These are phyloP conservation scores for Papiliotrema terrestris DNA, from an alignment of 1,284 basidiomycete genomes.

Conservation along the genomic window DNA sequence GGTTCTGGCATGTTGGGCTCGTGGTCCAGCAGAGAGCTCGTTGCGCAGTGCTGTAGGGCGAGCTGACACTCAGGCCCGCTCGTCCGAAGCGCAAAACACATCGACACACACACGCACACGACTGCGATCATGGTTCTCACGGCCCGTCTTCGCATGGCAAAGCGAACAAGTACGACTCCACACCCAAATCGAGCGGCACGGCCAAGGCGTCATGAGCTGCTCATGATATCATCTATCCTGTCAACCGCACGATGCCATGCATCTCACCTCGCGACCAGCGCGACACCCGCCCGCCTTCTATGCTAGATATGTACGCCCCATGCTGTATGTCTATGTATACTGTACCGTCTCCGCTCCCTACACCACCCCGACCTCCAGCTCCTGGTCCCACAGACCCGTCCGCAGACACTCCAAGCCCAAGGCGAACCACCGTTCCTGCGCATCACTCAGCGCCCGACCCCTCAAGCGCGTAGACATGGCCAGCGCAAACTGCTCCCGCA, in stretches of 20 bases:
- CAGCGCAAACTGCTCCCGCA: constrained; percentile 64
- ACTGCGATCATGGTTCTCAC: constrained; percentile 16
- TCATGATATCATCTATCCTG: too few relatives aligned
- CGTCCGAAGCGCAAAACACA: constrained; percentile 13
- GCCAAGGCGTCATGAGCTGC: too few relatives aligned
- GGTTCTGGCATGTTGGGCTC: neutral
- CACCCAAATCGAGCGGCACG: too few relatives aligned
- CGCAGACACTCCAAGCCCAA: constrained; percentile 57
- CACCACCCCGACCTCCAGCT: constrained; percentile 19
- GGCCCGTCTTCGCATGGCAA: constrained; percentile 4
- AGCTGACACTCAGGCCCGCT: constrained; percentile 12
- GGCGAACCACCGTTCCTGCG: constrained; percentile 67
- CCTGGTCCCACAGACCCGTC: constrained; percentile 16
- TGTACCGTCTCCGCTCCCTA: neutral
- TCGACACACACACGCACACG: constrained; percentile 21
- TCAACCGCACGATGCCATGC: too few relatives aligned
- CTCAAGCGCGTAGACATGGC: constrained; percentile 61
- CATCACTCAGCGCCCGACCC: constrained; percentile 58
- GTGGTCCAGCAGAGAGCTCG: too few relatives aligned
- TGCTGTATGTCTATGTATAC: neutral
- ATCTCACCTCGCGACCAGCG: too few relatives aligned
- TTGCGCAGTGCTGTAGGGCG: too few relatives aligned
- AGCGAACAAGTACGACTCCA: constrained; percentile 28
- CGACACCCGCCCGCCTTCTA: neutral
- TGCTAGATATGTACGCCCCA: neutral